phyloP scores from a whole-genome alignment of 208 protist genomes.

The Crithidia sp. region DNA sequence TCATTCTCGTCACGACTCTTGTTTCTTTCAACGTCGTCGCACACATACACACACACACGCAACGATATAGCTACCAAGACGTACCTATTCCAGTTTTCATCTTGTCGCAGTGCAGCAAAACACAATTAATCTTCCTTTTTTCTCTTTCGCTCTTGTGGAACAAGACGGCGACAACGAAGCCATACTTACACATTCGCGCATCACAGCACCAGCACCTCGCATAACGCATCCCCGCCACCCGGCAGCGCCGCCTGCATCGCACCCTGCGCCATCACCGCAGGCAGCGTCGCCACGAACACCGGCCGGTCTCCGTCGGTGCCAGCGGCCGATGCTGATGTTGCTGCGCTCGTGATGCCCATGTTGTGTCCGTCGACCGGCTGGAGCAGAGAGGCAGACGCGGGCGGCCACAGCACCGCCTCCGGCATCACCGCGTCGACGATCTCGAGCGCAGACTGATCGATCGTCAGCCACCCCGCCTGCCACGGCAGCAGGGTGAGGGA shows the following conservation, averaged over 20 bases:
- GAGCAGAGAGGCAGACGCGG: slow-evolving; percentile 15
- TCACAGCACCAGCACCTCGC: slow-evolving; percentile 54
- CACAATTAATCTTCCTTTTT: slow-evolving; percentile 4
- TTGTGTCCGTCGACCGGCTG: slow-evolving; percentile 9
- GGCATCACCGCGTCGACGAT: slow-evolving; percentile 47
- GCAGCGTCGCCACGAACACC: slow-evolving; percentile 20
- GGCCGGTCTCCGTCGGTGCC: background rate
- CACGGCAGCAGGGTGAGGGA: slow-evolving; percentile 69
- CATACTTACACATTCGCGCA: too few species aligned
- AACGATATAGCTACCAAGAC: too few species aligned
- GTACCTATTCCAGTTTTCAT: too few species aligned
- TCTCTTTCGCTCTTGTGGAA: background rate
- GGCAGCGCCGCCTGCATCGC: slow-evolving; percentile 21
- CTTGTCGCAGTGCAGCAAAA: too few species aligned
- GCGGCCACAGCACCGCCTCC: slow-evolving; percentile 57
- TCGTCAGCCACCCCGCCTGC: slow-evolving; percentile 52
- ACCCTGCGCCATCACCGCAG: slow-evolving; percentile 13
- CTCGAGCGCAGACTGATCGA: slow-evolving; percentile 49
- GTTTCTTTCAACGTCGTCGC: too few species aligned
- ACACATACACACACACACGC: background rate
- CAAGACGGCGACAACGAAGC: too few species aligned
- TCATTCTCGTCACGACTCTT: too few species aligned
- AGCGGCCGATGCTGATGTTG: background rate
- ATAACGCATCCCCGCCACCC: slow-evolving; percentile 26
- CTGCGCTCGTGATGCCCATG: background rate